Conservation (phyloP, 768 basidiomycete genomes). For the Leucogyrophana mollusca region DNA sequence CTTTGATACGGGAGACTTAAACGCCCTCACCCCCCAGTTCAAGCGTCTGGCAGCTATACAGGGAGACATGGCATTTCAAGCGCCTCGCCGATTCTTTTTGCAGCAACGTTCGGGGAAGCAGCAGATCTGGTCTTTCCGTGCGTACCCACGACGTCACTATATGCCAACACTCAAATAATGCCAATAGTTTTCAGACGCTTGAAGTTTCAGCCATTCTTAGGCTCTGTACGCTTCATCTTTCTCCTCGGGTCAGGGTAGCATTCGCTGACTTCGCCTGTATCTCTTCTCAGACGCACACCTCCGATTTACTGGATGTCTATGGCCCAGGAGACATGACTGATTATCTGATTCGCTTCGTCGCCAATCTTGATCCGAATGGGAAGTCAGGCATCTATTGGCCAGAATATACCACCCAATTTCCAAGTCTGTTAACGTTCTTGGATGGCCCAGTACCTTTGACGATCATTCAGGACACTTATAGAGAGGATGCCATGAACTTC, state of each 20-base stretch:
- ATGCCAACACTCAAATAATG: too few relatives aligned
- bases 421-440: conserved; percentile 17
- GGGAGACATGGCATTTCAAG: conserved; percentile 51
- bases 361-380: conserved; percentile 21
- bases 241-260: too few relatives aligned
- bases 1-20: conserved; percentile 43
- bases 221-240: conserved; percentile 1
- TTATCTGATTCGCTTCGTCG: conserved; percentile 24
- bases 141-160: neutral
- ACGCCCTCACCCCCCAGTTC: conserved; percentile 45
- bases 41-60: conserved; percentile 48
- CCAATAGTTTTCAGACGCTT: conserved; percentile 2
- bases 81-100: conserved; percentile 46
- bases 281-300: neutral
- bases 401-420: conserved; percentile 11
- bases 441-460: conserved; percentile 12
- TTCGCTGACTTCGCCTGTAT: too few relatives aligned
- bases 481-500: conserved; percentile 13
- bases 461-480: conserved; percentile 19
- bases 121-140: conserved; percentile 32
- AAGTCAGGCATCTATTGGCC: conserved; percentile 19
- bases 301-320: conserved; percentile 4
- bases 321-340: conserved; percentile 3
- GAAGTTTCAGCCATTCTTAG: neutral
- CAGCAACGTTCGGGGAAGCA: conserved; percentile 33